Base-by-base conservation (phyloP, 176 grass and related monocot species). In the Carex myosuroides region DNA sequence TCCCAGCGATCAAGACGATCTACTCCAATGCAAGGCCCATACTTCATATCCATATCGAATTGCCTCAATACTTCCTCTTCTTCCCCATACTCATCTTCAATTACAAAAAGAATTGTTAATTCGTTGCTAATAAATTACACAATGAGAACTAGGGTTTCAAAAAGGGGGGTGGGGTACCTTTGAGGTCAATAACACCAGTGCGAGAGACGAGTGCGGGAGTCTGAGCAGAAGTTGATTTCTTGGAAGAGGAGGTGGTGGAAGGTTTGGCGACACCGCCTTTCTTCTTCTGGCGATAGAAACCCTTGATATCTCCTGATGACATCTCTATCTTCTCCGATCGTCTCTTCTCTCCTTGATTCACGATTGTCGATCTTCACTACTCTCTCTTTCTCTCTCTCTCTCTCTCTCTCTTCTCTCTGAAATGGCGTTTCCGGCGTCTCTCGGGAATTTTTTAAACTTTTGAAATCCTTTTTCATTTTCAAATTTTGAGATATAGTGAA, bases 221-320 rank as follows among this genome's bases (percentile, higher is more conserved):
- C 60, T 86, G 84, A 1, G 84, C 22, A 6, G 37, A 8, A 30
- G 13, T 79, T 7, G 53, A 8, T 29, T 77, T 85, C 83, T 85
- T 85, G 12, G 83, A 85, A 29, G 66, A 21, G 16, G 65, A 58
- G 22, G 83, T 0, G 3, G 56, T 3, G 6, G 53, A 44, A 18
- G 72, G 57, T 20, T 78, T 79, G 54, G 58, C 20, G 60, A 57
- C 60, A n/a, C 72, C 71, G 59, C 26, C 62, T 35, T 69, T 86
- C 84, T 86, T 86, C 75, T 86, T 79, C 75, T 86, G 84, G 73
- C 84, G 84, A 53, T 80, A 86, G 84, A 86, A 86, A 79, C 84
- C 75, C 84, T 86, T 86, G 60, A 86, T 86, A 68, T 86, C 73
- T 33, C 37, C 73, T 7, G 84, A 85, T 62, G 84, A 71, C 84